These are phyloP conservation scores for Gastrodia elata DNA, from an alignment of 106 monocot species.

Conservation along the genomic window DNA sequence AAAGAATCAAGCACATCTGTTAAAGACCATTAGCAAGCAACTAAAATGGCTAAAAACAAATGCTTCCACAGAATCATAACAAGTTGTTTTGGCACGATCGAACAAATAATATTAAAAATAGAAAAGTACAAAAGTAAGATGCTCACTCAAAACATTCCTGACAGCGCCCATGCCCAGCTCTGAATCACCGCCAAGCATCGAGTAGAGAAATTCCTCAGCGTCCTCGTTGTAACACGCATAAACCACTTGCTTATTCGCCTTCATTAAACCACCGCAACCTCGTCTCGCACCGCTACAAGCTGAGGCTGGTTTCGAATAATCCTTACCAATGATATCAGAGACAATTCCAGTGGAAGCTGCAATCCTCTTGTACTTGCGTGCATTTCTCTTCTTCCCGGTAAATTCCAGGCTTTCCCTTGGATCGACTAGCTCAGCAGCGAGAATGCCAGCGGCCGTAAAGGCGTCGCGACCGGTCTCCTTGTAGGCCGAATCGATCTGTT, in stretches of 20 bases:
- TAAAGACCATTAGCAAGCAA: neutral
- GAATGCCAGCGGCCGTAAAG: slow-evolving; percentile 55
- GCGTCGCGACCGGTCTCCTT: slow-evolving; percentile 37
- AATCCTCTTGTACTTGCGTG: slow-evolving; percentile 22
- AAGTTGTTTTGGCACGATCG: neutral
- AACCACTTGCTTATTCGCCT: slow-evolving; percentile 3
- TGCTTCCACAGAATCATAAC: neutral
- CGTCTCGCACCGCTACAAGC: slow-evolving; percentile 5
- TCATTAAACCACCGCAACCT: neutral
- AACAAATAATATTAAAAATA: neutral
- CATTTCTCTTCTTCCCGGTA: neutral
- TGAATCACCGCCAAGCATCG: slow-evolving; percentile 52
- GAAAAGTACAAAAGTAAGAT: neutral
- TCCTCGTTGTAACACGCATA: slow-evolving; percentile 23
- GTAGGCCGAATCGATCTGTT: slow-evolving; percentile 42
- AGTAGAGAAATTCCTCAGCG: slow-evolving; percentile 64
- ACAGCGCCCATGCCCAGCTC: slow-evolving; percentile 62
- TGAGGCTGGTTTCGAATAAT: slow-evolving; percentile 14
- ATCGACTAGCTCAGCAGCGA: slow-evolving; percentile 31
- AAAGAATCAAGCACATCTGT: neutral
- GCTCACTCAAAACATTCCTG: slow-evolving; percentile 69
- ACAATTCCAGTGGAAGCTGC: slow-evolving; percentile 53
- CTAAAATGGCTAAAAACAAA: neutral
- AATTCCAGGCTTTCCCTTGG: slow-evolving; percentile 4
- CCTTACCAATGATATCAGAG: slow-evolving; percentile 61